Conservation (phyloP, 1,284 basidiomycete genomes). For the Hemileia vastatrix region DNA sequence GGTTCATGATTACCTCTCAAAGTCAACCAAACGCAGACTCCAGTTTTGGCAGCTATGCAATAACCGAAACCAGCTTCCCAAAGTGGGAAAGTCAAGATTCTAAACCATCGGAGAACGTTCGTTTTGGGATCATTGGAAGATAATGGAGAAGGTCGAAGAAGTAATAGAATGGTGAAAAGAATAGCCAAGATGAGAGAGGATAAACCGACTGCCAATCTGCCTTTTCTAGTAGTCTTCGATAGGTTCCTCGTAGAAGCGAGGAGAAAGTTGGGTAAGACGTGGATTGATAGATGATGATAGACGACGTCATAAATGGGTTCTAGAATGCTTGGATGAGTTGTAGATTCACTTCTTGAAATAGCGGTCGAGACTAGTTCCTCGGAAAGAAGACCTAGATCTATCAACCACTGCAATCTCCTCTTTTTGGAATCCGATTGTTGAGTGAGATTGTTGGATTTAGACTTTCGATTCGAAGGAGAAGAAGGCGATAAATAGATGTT, state of each 20-base stretch:
- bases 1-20: constrained; percentile 33
- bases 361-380: constrained; percentile 25
- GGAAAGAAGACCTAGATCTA: constrained; percentile 31
- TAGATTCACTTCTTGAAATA: constrained; percentile 26
- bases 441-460: constrained; percentile 5
- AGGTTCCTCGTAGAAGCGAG: constrained; percentile 30
- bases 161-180: constrained; percentile 28
- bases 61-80: constrained; percentile 35
- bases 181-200: constrained; percentile 27
- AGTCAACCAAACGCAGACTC: constrained; percentile 36
- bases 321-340: constrained; percentile 32
- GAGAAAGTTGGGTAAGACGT: constrained; percentile 33
- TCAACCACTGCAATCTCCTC: constrained; percentile 32
- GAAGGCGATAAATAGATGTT: too few relatives aligned
- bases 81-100: constrained; percentile 28
- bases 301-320: constrained; percentile 28
- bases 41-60: constrained; percentile 32
- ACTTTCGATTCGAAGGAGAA: neutral
- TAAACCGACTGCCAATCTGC: constrained; percentile 30
- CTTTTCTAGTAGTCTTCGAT: constrained; percentile 28
- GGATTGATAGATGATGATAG: constrained; percentile 29
- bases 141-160: constrained; percentile 29
- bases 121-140: constrained; percentile 16
- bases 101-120: constrained; percentile 29
- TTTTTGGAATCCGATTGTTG: constrained; percentile 7